Base-by-base conservation (phyloP, 164 flowering plant genomes). In the Nymphaea thermarum region DNA sequence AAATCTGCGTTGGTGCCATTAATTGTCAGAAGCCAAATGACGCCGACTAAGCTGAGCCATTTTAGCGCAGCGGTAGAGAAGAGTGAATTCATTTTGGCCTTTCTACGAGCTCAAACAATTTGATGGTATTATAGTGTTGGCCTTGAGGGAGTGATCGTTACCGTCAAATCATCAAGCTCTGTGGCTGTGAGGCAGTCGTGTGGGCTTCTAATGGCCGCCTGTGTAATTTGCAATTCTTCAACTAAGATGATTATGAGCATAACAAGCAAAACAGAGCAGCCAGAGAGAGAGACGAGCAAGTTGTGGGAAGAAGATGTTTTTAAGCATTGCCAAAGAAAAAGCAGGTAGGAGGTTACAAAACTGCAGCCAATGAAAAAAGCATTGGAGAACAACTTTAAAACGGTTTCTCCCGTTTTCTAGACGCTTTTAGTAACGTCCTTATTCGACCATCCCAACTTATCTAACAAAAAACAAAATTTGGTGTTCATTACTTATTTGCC, bases 1-100 rank as follows among this genome's bases (percentile, higher is more conserved):
- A 93, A 89, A 66, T 85, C 83, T 2, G 88, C 59, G 83, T 90
- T 90, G 3, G 97, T 85, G 2, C 93, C 97, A 43, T 69, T 85
- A 2, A 88, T 71, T 61, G 94, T 78, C 70, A 91, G 98, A 3
- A 93, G 88, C 97, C 96, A 91, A 25, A 93, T 81, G 8, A 78
- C 72, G 3, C 78, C 90, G 4, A 89, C 85, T 25, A 93, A 77
- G 82, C 89, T 83, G 2, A 93, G 74, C 95, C 96, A 93, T 44
- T 81, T 90, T n/a, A 78, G 79, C 17, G 71, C 63, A 67, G 67
- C n/a, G 53, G 55, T 7, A 14, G 7, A 51, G 7, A 7, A 14
- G 12, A 51, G 55, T 51, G 55, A 51, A 14, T 2, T 2, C 55
- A 51, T 51, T 51, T 51, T 51, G 12, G 55, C 55, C 12, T 51